phyloP scores from a whole-genome alignment of 2,329 filamentous ascomycete species.

The Pseudocercospora vitis region DNA sequence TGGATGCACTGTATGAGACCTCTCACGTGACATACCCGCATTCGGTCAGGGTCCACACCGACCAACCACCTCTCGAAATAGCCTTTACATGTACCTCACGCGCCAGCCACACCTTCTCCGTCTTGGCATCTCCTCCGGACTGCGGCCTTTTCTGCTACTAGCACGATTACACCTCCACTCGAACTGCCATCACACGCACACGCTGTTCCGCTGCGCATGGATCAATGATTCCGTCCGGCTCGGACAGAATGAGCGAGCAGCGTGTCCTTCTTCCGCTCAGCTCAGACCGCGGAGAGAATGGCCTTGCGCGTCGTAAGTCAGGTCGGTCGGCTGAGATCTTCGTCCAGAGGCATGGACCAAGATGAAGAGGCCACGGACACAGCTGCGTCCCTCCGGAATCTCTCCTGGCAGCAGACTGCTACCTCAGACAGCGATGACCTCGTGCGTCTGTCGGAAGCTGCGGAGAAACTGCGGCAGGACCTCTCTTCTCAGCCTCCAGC shows the following conservation, averaged over 20 bases:
- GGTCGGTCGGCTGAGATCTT: slow-evolving; percentile 29
- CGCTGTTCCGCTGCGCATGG: slow-evolving; percentile 12
- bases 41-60: not conserved
- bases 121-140: not conserved
- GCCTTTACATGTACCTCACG: not conserved
- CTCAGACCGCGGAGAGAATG: slow-evolving; percentile 26
- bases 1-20: too few species aligned
- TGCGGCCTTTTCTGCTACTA: not conserved
- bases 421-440: slow-evolving; percentile 21
- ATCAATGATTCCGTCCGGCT: slow-evolving; percentile 13
- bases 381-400: slow-evolving; percentile 28
- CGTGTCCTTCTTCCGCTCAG: slow-evolving; percentile 15
- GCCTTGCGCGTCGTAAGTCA: slow-evolving; percentile 28
- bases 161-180: not conserved
- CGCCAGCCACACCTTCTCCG: not conserved
- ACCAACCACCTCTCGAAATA: slow-evolving; percentile 1
- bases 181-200: not conserved
- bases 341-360: slow-evolving; percentile 31
- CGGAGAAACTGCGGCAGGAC: slow-evolving; percentile 25
- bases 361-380: slow-evolving; percentile 30
- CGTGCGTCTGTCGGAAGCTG: slow-evolving; percentile 20
- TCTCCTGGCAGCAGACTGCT: slow-evolving; percentile 22
- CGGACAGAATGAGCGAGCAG: slow-evolving; percentile 25
- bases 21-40: too few species aligned
- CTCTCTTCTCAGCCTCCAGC: slow-evolving; percentile 21